phyloP scores from a whole-genome alignment of 1,139 yeast genomes.

The Yamadazyma songkhlaensis region DNA sequence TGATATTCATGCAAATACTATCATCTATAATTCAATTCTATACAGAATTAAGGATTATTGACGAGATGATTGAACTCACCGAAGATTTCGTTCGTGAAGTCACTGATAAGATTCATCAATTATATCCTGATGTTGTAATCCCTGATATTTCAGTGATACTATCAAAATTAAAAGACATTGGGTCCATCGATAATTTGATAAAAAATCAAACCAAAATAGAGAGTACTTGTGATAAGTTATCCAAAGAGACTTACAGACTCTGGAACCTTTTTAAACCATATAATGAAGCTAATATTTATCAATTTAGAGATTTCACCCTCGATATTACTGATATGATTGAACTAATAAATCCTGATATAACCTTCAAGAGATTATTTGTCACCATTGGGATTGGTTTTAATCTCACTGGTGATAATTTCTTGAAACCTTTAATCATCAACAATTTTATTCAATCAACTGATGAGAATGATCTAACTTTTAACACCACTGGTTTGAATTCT shows the following conservation, averaged over 20 bases:
- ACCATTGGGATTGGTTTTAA: conserved; percentile 20
- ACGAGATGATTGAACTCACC: not conserved
- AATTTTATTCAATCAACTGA: conserved; percentile 7
- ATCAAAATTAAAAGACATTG: conserved; percentile 1
- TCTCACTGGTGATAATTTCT: conserved; percentile 17
- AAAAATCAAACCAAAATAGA: conserved; percentile 8
- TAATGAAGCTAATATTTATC: conserved; percentile 16
- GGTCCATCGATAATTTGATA: conserved; percentile 8
- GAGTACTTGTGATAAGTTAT: conserved; percentile 9
- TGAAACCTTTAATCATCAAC: conserved; percentile 17
- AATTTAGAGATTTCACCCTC: conserved; percentile 18
- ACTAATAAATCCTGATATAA: conserved; percentile 6
- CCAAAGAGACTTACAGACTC: conserved; percentile 16
- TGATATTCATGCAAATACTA: not conserved
- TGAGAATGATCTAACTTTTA: conserved; percentile 1
- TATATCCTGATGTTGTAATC: conserved; percentile 6
- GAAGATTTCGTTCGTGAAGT: conserved; percentile 1
- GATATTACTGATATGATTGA: conserved; percentile 14
- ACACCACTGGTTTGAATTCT: conserved; percentile 11
- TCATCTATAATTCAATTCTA: conserved; percentile 9
- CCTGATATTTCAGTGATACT: conserved; percentile 1
- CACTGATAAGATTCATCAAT: not conserved
- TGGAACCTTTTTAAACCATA: conserved; percentile 12
- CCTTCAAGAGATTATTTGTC: conserved; percentile 6
- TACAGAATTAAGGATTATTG: conserved; percentile 4